These are phyloP conservation scores for Prunus yedoensis DNA, from an alignment of 331 rosid species.

Conservation along the genomic window DNA sequence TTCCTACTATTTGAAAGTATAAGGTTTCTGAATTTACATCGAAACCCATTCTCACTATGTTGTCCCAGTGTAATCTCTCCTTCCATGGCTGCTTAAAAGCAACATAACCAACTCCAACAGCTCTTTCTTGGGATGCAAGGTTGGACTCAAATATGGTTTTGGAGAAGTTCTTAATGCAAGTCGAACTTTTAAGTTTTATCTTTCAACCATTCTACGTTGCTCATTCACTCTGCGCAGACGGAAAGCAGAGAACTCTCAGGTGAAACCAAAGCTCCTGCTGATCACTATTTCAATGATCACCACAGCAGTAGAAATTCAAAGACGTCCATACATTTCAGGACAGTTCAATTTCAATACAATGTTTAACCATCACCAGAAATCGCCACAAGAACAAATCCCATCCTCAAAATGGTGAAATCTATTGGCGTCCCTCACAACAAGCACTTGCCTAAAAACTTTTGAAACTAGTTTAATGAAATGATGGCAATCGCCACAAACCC, in stretches of 20 bases:
- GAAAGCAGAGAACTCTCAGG: too few relatives aligned
- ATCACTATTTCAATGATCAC: neutral
- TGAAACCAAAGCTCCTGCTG: too few relatives aligned
- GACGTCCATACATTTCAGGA: neutral
- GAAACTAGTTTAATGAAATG: conserved; percentile 66
- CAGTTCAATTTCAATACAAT: neutral
- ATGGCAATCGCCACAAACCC: conserved; percentile 79
- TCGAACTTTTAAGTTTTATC: neutral
- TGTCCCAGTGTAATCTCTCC: neutral
- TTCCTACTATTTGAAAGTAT: neutral
- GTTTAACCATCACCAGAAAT: conserved; percentile 56
- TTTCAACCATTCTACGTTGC: neutral
- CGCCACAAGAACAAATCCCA: conserved; percentile 77
- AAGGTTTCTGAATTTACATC: neutral
- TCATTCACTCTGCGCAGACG: neutral
- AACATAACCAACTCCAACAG: neutral
- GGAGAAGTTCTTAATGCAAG: neutral
- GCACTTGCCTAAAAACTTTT: conserved; percentile 43
- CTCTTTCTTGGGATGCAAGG: conserved; percentile 2
- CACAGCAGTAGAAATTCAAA: conserved; percentile 7
- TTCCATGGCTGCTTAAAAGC: neutral
- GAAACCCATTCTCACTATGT: neutral
- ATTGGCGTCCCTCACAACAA: conserved; percentile 72
- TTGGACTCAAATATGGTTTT: neutral
- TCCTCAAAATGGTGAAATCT: conserved; percentile 74